Percentiles rank a stretch among this genome's conserved stretches.
These are phyloP conservation scores for Carex parvula DNA, from an alignment of 176 grass and related monocot genomes.

Conservation along the genomic window DNA sequence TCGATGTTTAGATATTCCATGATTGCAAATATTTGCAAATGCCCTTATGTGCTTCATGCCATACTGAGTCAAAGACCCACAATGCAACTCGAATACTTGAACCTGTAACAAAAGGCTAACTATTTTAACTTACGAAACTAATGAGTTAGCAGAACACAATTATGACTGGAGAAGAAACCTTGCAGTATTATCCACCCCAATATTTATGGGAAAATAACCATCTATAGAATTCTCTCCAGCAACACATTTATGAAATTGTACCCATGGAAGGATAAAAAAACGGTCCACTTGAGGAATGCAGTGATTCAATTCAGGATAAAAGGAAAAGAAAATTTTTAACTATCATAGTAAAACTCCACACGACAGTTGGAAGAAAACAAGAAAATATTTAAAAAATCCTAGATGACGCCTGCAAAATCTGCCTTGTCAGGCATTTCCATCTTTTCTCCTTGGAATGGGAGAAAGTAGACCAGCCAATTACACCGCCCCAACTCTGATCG, in stretches of 20 bases:
- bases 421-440: background rate
- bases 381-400: background rate
- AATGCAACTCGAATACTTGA: conserved; percentile 58
- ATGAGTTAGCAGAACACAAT: background rate
- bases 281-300: background rate
- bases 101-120: conserved; percentile 37
- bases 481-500: background rate
- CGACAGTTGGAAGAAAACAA: background rate
- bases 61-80: conserved; percentile 78
- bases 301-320: background rate
- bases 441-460: background rate
- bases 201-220: background rate
- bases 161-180: background rate
- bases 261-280: background rate
- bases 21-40: conserved; percentile 85
- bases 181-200: background rate
- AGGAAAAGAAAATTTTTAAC: background rate
- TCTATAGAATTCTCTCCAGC: background rate
- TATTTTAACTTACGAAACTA: background rate
- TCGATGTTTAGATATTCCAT: conserved; percentile 31
- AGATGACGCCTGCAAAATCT: background rate
- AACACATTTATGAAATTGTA: background rate
- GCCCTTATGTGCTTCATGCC: conserved; percentile 84
- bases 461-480: background rate
- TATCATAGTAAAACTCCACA: background rate